Conservation (phyloP, 306 rosid species). For the Cucurbita maxima region DNA sequence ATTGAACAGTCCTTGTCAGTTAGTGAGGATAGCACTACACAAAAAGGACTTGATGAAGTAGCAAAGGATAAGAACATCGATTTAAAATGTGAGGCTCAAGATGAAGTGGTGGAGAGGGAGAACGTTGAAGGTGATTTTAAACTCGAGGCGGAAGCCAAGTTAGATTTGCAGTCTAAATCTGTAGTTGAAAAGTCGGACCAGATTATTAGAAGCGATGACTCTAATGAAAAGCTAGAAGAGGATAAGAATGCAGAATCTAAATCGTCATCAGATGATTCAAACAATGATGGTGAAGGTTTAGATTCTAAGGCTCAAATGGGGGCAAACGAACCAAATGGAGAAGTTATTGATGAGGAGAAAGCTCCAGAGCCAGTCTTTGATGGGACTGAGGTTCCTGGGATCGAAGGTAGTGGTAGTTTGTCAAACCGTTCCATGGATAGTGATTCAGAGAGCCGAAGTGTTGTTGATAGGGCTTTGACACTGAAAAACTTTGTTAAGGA, state of each 20-base stretch:
- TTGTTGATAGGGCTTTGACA: conserved; percentile 66
- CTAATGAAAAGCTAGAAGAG: conserved; percentile 16
- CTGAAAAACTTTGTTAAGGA: conserved; percentile 61
- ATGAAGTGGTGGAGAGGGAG: conserved; percentile 12
- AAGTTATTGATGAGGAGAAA: conserved; percentile 35
- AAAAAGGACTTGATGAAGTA: conserved; percentile 11
- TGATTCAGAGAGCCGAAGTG: conserved; percentile 43
- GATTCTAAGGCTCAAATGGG: conserved; percentile 14
- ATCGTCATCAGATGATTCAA: neutral
- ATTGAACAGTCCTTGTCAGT: neutral
- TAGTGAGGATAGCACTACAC: neutral
- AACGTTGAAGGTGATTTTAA: conserved; percentile 7
- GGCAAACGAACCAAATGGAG: conserved; percentile 19
- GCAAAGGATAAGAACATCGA: neutral
- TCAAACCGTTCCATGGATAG: conserved; percentile 28
- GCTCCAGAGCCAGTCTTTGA: conserved; percentile 64
- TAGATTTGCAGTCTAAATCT: conserved; percentile 14
- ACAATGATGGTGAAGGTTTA: conserved; percentile 1
- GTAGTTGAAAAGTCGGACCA: conserved; percentile 8
- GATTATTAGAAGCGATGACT: conserved; percentile 4
- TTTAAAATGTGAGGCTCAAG: conserved; percentile 9
- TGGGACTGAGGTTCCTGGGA: conserved; percentile 64
- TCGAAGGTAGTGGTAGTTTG: conserved; percentile 41
- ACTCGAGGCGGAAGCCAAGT: conserved; percentile 7
- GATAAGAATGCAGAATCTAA: conserved; percentile 12